phyloP scores from a whole-genome alignment of 352 stramenopile species.

The Pythium chondricola region DNA sequence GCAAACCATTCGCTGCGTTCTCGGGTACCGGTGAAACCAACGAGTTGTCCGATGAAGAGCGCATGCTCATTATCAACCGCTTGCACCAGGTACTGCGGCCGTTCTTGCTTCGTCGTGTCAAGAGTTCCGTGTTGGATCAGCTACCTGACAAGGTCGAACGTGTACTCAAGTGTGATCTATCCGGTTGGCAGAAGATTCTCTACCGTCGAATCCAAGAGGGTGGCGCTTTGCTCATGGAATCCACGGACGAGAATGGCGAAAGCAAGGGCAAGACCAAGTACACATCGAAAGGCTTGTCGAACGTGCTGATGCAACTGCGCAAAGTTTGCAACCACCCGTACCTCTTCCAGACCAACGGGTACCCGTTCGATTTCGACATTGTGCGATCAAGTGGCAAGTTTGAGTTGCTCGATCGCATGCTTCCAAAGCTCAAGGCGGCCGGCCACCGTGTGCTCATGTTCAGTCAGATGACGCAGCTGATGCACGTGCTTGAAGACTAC shows the following conservation, averaged over 20 bases:
- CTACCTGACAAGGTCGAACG: constrained; percentile 84
- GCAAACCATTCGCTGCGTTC: constrained; percentile 82
- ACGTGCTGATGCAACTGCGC: constrained; percentile 85
- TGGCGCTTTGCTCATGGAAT: constrained; percentile 77
- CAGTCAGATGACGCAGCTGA: constrained; percentile 87
- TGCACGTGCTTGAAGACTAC: constrained; percentile 89
- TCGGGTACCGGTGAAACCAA: constrained; percentile 71
- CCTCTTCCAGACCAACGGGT: constrained; percentile 79
- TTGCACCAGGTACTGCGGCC: constrained; percentile 82
- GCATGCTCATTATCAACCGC: constrained; percentile 87
- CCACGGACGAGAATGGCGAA: constrained; percentile 47
- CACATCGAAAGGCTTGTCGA: constrained; percentile 79
- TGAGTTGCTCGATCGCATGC: constrained; percentile 95
- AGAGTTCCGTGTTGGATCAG: constrained; percentile 82
- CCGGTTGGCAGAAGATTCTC: constrained; percentile 85
- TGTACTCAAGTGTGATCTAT: constrained; percentile 83
- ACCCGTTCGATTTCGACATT: constrained; percentile 84
- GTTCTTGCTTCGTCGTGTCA: constrained; percentile 81
- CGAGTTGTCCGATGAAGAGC: constrained; percentile 81
- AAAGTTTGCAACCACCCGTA: constrained; percentile 90
- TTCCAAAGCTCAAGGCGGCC: constrained; percentile 91
- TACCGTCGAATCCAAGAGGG: constrained; percentile 86
- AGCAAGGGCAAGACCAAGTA: constrained; percentile 79
- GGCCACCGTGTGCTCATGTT: constrained; percentile 91
- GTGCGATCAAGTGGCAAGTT: constrained; percentile 91